Evolutionary conservation across 805 yeast genomes (phyloP).

Genomic region (Yamadazyma insecticola): DNA sequence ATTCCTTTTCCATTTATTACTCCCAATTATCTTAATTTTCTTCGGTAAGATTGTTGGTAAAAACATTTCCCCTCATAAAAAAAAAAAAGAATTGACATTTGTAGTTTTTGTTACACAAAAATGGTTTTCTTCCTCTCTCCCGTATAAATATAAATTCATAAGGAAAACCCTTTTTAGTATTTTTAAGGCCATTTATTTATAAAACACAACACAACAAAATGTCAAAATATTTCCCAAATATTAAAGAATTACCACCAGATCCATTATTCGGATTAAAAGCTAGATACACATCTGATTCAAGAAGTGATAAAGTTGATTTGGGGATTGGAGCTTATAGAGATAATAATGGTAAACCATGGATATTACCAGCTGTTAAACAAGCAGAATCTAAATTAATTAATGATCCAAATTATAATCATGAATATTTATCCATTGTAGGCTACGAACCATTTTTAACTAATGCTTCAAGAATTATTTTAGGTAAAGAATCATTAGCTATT

Average conservation of each 20-base stretch:
- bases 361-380: constrained; percentile 58
- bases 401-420: constrained; percentile 70
- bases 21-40: too few relatives aligned
- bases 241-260: constrained; percentile 74
- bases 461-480: constrained; percentile 72
- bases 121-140: too few relatives aligned
- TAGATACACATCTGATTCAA: constrained; percentile 53
- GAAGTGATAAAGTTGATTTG: constrained; percentile 71
- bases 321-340: constrained; percentile 83
- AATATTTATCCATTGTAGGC: constrained; percentile 83
- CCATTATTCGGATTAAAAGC: constrained; percentile 81
- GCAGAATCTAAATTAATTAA: constrained; percentile 65
- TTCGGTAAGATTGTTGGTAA: too few relatives aligned
- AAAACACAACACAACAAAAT: too few relatives aligned
- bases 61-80: too few relatives aligned
- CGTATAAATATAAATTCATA: too few relatives aligned
- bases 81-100: too few relatives aligned
- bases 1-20: too few relatives aligned
- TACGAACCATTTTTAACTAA: constrained; percentile 59
- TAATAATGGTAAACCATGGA: constrained; percentile 66
- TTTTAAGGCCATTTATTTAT: too few relatives aligned
- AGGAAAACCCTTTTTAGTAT: too few relatives aligned
- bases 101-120: too few relatives aligned
- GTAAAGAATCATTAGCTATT: constrained; percentile 52
- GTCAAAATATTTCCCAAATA: constrained; percentile 41